A percentile compares a stretch with the other conserved stretches of the same genome.
phyloP scores from a whole-genome alignment of 306 rosid species.

The Elaeagnus macrophylla region DNA sequence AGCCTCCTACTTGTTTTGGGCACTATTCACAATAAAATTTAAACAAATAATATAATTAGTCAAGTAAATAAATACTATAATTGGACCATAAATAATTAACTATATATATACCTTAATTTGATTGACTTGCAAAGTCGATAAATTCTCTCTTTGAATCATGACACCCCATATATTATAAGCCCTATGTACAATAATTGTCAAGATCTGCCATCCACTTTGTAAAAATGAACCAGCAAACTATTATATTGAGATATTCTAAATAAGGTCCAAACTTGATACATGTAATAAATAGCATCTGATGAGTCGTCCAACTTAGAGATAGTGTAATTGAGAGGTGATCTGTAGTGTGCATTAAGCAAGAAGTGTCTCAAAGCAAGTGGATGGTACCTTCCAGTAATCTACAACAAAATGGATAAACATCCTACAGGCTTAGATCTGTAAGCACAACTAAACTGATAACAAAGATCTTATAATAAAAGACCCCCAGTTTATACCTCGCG shows the following conservation, averaged over 20 bases:
- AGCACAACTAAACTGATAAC: conserved; percentile 11
- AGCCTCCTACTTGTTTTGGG: too few relatives aligned
- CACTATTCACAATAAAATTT: too few relatives aligned
- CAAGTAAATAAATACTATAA: too few relatives aligned
- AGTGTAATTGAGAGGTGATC: conserved; percentile 77
- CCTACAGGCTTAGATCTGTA: conserved; percentile 13
- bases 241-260: background rate
- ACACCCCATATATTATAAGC: too few relatives aligned
- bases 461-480: background rate
- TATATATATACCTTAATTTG: too few relatives aligned
- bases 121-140: too few relatives aligned
- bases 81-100: too few relatives aligned
- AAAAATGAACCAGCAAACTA: too few relatives aligned
- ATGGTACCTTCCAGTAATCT: conserved; percentile 74
- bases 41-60: too few relatives aligned
- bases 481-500: conserved; percentile 54
- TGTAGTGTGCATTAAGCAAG: conserved; percentile 72
- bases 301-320: conserved; percentile 62
- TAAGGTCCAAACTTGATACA: conserved; percentile 54
- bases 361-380: conserved; percentile 86
- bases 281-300: conserved; percentile 76
- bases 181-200: too few relatives aligned
- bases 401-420: conserved; percentile 22
- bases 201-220: too few relatives aligned
- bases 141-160: too few relatives aligned